Base-by-base conservation (phyloP, 1,284 basidiomycete genomes). In the Ustilago nuda region DNA sequence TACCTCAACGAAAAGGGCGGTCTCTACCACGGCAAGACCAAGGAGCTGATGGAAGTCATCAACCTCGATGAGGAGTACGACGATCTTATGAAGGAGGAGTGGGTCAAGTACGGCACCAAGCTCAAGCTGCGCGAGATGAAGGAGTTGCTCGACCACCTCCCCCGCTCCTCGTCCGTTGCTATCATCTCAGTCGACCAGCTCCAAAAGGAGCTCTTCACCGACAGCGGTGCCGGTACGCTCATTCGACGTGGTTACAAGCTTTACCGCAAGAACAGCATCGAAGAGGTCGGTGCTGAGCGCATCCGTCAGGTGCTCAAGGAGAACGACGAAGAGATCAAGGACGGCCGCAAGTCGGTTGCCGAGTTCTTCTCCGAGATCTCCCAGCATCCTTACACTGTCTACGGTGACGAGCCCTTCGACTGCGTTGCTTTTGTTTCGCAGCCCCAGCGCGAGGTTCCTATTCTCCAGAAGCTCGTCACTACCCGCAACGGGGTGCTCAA, bases 1-100 rank as follows among this genome's bases (percentile, higher is more conserved):
- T 98, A 95, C 88, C 87, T 99, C 84, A 98, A 98, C 87, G 97
- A 99, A 85, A 98, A 99, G 88, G 96, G 96, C 68, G 96, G 97
- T 59, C 89, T 99, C 76, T 98, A 92, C 91, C 97, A 99, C 86
- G 96, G 96, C 95, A 97, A 78, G 68, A 85, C 84, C 41, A 81
- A 81, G 63, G 84, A 85, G 68, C 78, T 85, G 87, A 88, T 99
- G 63, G 93, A 94, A 82, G 91, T 94, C 50, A 98, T 99, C 88
- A 99, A 99, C 88, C 88, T 99, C 63, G 96, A 99, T 86, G 96
- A 99, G 90, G 96, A 99, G 88, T 99, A 98, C 87, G 94, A 97
- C 79, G 90, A 90, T 46, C 90, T 99, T 69, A 94, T 99, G 95
- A 97, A 95, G 86, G 92, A 98, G 88, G 91, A 95, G n/a, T 99